These are phyloP conservation scores for Fusarium sp. DNA, from an alignment of 2,329 filamentous ascomycete genomes.

Conservation along the genomic window DNA sequence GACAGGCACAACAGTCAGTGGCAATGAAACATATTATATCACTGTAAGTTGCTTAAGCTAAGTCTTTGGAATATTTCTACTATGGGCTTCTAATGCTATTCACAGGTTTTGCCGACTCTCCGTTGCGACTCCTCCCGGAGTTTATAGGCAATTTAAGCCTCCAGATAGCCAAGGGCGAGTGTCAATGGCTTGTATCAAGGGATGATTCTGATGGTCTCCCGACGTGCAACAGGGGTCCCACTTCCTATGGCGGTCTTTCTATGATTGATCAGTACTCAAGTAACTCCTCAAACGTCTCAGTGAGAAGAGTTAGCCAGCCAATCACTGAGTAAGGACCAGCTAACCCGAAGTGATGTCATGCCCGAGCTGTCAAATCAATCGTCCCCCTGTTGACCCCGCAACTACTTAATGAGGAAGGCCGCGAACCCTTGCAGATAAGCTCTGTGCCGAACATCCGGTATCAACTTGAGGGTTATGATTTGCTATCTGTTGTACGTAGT, in stretches of 20 bases:
- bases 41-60: too few species aligned
- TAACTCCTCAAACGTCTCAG: neutral
- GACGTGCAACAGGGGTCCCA: neutral
- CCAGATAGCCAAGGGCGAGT: neutral
- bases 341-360: neutral
- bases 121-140: neutral
- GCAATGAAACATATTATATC: too few species aligned
- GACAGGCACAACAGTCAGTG: too few species aligned
- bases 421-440: constrained; percentile 2
- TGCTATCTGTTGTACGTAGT: neutral
- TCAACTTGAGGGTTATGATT: neutral
- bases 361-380: neutral
- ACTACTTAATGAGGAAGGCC: constrained; percentile 34
- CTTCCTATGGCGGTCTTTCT: neutral
- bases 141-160: neutral
- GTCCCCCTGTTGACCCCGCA: constrained; percentile 16
- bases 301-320: neutral
- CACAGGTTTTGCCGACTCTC: neutral
- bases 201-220: neutral
- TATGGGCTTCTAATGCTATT: too few species aligned
- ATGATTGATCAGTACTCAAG: neutral
- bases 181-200: neutral
- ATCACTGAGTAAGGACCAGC: neutral
- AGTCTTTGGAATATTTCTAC: neutral
- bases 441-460: constrained; percentile 33